Evolutionary conservation across 129 eudicot genomes (phyloP).

Genomic region (Erigeron canadensis): DNA sequence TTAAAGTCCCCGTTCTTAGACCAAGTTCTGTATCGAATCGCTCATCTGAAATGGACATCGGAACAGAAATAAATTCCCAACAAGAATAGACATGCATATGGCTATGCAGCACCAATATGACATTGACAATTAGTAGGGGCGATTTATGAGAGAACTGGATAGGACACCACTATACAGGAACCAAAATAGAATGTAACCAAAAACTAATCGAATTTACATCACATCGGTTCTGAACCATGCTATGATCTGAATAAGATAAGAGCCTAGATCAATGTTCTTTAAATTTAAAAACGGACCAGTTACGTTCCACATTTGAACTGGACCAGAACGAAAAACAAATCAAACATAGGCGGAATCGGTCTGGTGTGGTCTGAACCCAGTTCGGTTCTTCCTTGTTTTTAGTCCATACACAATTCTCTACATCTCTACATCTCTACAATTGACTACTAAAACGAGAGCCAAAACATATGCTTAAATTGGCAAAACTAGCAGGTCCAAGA

Average conservation of each 20-base stretch:
- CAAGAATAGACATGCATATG: conserved; percentile 8
- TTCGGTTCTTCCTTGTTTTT: too few species aligned
- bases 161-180: neutral
- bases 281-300: too few species aligned
- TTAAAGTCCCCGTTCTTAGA: conserved; percentile 57
- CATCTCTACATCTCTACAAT: too few species aligned
- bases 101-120: neutral
- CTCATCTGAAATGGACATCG: conserved; percentile 41
- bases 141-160: neutral
- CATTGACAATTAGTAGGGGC: too few species aligned
- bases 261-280: too few species aligned
- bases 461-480: neutral
- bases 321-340: neutral
- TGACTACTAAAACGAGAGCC: neutral
- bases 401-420: too few species aligned
- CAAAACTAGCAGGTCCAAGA: neutral
- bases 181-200: too few species aligned
- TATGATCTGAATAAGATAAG: too few species aligned
- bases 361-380: neutral
- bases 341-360: neutral
- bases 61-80: neutral
- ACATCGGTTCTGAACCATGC: too few species aligned
- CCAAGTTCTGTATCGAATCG: conserved; percentile 60
- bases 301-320: too few species aligned
- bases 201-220: too few species aligned